Percentiles rank a stretch among this genome's conserved stretches.
These are phyloP conservation scores for Talaromyces marneffei DNA, from an alignment of 2,329 filamentous ascomycete species.

Conservation along the genomic window DNA sequence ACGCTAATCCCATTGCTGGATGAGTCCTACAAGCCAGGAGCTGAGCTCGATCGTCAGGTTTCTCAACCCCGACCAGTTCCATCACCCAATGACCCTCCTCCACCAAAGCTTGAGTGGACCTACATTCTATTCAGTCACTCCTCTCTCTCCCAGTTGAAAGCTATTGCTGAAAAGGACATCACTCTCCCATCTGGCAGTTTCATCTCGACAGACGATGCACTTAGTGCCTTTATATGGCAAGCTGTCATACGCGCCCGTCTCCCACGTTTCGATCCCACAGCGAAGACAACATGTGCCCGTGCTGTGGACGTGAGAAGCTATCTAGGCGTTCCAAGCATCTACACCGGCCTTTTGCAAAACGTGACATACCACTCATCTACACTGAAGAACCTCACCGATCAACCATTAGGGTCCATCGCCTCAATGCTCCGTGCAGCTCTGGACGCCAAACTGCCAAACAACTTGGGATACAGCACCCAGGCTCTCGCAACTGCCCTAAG, in stretches of 20 bases:
- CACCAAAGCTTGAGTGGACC: background rate
- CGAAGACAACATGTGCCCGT: conserved; percentile 37
- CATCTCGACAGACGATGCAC: conserved; percentile 35
- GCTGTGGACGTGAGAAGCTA: conserved; percentile 45
- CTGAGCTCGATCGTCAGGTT: background rate
- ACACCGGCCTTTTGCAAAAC: conserved; percentile 46
- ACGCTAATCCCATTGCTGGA: conserved; percentile 39
- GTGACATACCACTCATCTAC: conserved; percentile 39
- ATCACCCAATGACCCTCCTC: background rate
- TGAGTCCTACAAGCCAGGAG: conserved; percentile 15
- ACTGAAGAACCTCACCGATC: conserved; percentile 18
- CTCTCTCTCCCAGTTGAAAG: conserved; percentile 40
- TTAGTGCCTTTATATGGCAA: background rate
- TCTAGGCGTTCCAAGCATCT: conserved; percentile 40
- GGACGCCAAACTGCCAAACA: background rate
- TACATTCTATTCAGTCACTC: conserved; percentile 27
- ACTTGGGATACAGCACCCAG: background rate
- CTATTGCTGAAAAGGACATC: conserved; percentile 18
- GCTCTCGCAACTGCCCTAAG: background rate
- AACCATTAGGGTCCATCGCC: background rate
- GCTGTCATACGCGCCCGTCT: conserved; percentile 39
- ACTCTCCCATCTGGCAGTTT: conserved; percentile 33
- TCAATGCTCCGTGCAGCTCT: background rate
- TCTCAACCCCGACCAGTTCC: background rate
- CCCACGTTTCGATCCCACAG: conserved; percentile 25